Evolutionary conservation across 2,329 filamentous ascomycete genomes (phyloP), one percentile per base, ranked within the genome.

Genomic region (Arthrobotrys pseudoclavata): DNA sequence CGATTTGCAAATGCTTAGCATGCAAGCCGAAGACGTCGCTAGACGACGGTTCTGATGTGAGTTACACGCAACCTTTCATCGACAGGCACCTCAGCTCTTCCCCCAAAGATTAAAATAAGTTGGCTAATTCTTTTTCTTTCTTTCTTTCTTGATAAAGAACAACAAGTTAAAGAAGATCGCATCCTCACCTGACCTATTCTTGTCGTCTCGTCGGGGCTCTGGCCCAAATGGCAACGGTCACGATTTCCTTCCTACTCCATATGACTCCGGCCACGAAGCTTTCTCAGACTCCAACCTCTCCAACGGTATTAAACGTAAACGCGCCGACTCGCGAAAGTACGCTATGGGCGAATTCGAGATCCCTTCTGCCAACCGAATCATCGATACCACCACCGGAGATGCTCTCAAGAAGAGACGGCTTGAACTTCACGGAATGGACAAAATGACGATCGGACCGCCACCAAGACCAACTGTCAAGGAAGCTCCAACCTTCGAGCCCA

Each of bases 251-350:
- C 72, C 72, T 2, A 76, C 72, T 12, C 72, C 72, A n/a, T 76
- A 76, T 31, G 72, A 76, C 52, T 70, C 66, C 42, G 72, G 72
- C 20, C 72, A 76, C 52, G 72, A 76, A 37, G 72, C 72, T 50
- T 76, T 76, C 66, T 76, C 72, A 22, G 72, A 76, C 60, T 76
- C 72, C 4, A 76, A 76, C 22, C 72, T 76, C 10, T 76, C 72
- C 5, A 76, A 76, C 72, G 72, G 72, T 24, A 76, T 50, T 4
- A 76, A 76, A 47, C 72, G 72, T 12, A 76, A 76, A 18, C 72
- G 72, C 18, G 72, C 72, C 24, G 72, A 76, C 34, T 76, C 72
- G n/a, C 66, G 72, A 24, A 76, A 76, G 20, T 76, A 66, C 61
- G 48, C 61, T n/a, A 76, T 70, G 72, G 72, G 72, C 15, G 72